Percentiles rank a stretch among this genome's conserved stretches.
These are phyloP conservation scores for Picochlorum sp. DNA, from an alignment of 139 green algal genomes.

Conservation along the genomic window DNA sequence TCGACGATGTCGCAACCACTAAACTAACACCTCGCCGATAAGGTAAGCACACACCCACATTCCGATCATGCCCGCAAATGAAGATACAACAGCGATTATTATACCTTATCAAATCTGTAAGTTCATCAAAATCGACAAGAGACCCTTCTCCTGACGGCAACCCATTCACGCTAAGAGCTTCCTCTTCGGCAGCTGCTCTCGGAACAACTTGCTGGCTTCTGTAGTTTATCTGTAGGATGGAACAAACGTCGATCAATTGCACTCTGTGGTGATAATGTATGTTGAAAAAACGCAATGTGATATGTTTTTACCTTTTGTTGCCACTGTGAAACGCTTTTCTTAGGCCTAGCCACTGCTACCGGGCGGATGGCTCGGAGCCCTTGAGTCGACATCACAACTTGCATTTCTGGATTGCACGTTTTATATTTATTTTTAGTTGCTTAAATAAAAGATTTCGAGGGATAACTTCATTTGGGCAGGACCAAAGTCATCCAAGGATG, in stretches of 20 bases:
- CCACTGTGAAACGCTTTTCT: background rate
- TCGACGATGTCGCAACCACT: no score
- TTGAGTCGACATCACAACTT: background rate
- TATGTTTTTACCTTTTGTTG: background rate
- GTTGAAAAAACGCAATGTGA: background rate
- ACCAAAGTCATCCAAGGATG: no score
- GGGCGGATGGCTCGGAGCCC: background rate
- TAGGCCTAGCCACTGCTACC: constrained; percentile 2
- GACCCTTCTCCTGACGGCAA: constrained; percentile 13
- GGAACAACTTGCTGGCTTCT: background rate
- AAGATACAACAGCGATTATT: background rate
- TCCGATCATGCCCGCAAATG: background rate
- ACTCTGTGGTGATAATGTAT: no score
- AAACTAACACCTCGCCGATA: no score
- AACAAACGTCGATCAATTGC: background rate
- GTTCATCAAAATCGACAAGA: constrained; percentile 70
- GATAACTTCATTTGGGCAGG: no score
- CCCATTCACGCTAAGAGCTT: constrained; percentile 20
- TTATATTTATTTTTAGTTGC: no score
- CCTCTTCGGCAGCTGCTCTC: constrained; percentile 13
- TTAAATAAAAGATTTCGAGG: no score
- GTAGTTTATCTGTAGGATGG: background rate
- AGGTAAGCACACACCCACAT: no score
- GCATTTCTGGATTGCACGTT: background rate
- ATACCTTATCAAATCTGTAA: constrained; percentile 68